phyloP scores from a whole-genome alignment of 2,329 filamentous ascomycete genomes.

The Pseudocercospora fuligena region DNA sequence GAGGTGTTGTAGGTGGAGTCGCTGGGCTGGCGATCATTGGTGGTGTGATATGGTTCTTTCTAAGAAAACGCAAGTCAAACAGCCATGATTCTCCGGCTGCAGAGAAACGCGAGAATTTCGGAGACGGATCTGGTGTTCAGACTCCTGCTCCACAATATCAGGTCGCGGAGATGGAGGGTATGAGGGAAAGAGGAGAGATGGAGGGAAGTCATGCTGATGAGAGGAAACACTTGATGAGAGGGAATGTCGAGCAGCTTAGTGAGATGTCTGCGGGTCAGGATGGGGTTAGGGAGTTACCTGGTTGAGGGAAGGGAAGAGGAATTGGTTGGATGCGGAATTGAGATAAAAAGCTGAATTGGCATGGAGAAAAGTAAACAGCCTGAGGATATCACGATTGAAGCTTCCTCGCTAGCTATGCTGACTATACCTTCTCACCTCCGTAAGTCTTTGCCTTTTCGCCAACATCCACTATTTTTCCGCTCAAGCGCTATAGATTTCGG shows the following conservation, averaged over 20 bases:
- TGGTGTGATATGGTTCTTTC: conserved; percentile 20
- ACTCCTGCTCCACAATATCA: conserved; percentile 16
- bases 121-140: neutral
- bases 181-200: conserved; percentile 13
- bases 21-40: conserved; percentile 27
- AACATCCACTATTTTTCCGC: too few relatives aligned
- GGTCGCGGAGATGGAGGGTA: conserved; percentile 18
- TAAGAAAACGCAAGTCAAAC: neutral
- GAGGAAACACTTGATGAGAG: conserved; percentile 3
- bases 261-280: neutral
- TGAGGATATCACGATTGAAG: too few relatives aligned
- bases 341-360: too few relatives aligned
- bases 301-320: neutral
- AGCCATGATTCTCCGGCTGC: neutral
- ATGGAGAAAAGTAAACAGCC: too few relatives aligned
- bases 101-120: conserved; percentile 11
- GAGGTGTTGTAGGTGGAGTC: conserved; percentile 43
- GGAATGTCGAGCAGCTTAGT: neutral
- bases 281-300: neutral
- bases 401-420: too few relatives aligned
- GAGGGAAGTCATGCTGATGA: neutral
- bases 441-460: too few relatives aligned
- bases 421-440: too few relatives aligned
- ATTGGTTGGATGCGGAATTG: too few relatives aligned
- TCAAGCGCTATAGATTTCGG: neutral